Evolutionary conservation across 2,329 filamentous ascomycete genomes (phyloP).

Genomic region (Aspergillus transmontanensis): DNA sequence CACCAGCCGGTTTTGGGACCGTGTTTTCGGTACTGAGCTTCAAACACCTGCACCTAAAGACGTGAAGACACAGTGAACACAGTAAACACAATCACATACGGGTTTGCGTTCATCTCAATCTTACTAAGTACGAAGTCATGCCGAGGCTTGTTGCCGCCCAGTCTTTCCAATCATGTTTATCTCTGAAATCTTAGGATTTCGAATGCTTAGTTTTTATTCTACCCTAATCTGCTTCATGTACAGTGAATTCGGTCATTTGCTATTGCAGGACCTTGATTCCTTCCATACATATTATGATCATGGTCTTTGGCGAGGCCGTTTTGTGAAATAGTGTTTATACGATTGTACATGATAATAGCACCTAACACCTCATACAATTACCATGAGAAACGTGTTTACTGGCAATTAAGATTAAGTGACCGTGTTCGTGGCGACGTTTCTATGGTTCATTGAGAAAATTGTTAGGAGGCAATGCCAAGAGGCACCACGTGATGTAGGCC

Average conservation of each 20-base stretch:
- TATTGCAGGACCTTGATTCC: conserved; percentile 1
- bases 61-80: conserved; percentile 39
- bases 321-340: conserved; percentile 15
- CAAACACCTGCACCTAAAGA: conserved; percentile 42
- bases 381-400: background rate
- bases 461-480: conserved; percentile 1
- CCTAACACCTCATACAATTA: conserved; percentile 24
- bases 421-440: background rate
- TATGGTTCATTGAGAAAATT: background rate
- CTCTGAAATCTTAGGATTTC: background rate
- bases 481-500: background rate
- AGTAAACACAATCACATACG: conserved; percentile 26
- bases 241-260: conserved; percentile 13
- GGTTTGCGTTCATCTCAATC: background rate
- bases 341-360: conserved; percentile 24
- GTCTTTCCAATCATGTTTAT: background rate
- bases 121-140: conserved; percentile 20
- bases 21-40: conserved; percentile 86
- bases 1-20: conserved; percentile 94
- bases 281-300: background rate
- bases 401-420: background rate
- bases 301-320: conserved; percentile 1
- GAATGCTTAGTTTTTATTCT: background rate
- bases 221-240: conserved; percentile 19
- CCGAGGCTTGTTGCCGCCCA: conserved; percentile 4